Percentiles rank a stretch among this genome's conserved stretches.
Conservation (phyloP, 805 yeast species). For the Candida saitoana region DNA sequence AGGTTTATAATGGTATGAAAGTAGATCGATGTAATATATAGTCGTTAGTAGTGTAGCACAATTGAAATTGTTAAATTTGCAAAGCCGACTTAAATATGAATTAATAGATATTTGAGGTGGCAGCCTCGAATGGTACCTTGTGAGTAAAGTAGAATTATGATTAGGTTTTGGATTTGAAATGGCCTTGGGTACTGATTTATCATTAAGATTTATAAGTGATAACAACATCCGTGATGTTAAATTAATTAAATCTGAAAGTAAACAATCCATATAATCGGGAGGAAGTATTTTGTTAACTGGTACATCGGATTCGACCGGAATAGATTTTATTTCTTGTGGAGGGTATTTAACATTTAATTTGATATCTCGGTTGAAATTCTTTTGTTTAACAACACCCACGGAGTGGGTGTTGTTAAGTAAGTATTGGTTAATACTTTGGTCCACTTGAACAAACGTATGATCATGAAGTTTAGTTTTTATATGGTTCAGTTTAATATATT, state of each 20-base stretch:
- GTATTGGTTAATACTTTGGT: neutral
- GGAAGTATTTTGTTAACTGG: conserved; percentile 31
- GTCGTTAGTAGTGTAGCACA: conserved; percentile 76
- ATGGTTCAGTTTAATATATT: conserved; percentile 18
- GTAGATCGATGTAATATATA: conserved; percentile 84
- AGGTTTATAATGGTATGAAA: conserved; percentile 69
- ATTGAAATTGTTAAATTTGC: conserved; percentile 81
- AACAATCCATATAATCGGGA: conserved; percentile 56
- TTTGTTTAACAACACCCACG: neutral
- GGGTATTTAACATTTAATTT: neutral
- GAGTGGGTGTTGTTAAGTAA: neutral
- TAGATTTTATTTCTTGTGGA: conserved; percentile 1
- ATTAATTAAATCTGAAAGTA: conserved; percentile 63
- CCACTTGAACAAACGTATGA: conserved; percentile 11
- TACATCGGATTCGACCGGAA: conserved; percentile 6
- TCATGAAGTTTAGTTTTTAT: conserved; percentile 11
- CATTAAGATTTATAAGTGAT: conserved; percentile 73
- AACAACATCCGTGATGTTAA: conserved; percentile 77
- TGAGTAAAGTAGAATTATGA: conserved; percentile 40
- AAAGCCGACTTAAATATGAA: conserved; percentile 70
- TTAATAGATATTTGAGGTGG: conserved; percentile 84
- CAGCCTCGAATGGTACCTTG: conserved; percentile 89
- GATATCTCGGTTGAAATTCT: neutral
- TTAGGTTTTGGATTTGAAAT: conserved; percentile 23
- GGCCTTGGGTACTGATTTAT: conserved; percentile 41